phyloP scores from a whole-genome alignment of 1,284 basidiomycete species.

The Singerocomus inundabilis region DNA sequence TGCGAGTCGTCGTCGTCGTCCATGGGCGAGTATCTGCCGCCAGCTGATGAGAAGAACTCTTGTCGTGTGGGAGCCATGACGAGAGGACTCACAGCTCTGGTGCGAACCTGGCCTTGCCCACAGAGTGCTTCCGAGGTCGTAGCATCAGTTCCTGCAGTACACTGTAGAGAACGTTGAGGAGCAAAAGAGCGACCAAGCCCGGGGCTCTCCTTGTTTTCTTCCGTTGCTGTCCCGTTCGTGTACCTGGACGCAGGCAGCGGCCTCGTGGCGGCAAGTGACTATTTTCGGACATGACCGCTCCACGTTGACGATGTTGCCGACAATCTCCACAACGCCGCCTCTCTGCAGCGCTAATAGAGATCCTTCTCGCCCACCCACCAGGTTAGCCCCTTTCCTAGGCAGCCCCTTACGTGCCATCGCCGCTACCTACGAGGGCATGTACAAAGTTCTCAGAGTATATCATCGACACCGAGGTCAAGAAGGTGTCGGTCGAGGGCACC shows the following conservation, averaged over 20 bases:
- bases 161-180: background rate
- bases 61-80: background rate
- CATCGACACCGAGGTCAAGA: constrained; percentile 39
- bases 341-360: too few species aligned
- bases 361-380: too few species aligned
- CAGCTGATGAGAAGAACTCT: constrained; percentile 6
- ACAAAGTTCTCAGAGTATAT: constrained; percentile 42
- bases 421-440: constrained; percentile 41
- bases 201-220: too few species aligned
- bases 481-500: constrained; percentile 52
- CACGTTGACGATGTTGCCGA: too few species aligned
- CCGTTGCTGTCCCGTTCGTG: too few species aligned
- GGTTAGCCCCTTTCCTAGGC: constrained; percentile 60
- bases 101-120: background rate
- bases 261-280: too few species aligned
- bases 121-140: constrained; percentile 1
- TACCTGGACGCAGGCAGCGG: too few species aligned
- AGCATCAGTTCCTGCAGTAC: constrained; percentile 2
- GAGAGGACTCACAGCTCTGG: constrained; percentile 16
- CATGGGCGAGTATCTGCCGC: constrained; percentile 12
- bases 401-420: too few species aligned
- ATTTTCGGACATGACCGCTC: too few species aligned
- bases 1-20: constrained; percentile 3
- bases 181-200: too few species aligned
- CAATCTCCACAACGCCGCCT: too few species aligned